These are phyloP conservation scores for Ligustrum vulgare DNA, from an alignment of 257 asterid species.

Conservation along the genomic window DNA sequence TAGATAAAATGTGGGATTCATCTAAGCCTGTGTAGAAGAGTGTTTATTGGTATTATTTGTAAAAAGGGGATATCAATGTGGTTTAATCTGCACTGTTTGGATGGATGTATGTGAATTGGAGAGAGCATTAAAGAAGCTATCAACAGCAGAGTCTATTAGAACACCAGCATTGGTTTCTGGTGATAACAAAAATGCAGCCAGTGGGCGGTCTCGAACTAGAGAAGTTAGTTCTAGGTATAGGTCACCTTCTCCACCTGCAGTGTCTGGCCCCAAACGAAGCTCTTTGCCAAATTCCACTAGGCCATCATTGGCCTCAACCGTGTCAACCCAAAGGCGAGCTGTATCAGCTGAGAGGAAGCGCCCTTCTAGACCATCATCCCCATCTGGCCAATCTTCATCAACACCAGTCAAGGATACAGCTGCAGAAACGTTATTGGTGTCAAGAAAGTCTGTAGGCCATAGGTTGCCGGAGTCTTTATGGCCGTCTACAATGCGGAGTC, in stretches of 20 bases:
- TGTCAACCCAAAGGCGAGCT: slow-evolving; percentile 62
- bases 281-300: slow-evolving; percentile 56
- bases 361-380: slow-evolving; percentile 55
- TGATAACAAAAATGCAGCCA: slow-evolving; percentile 62
- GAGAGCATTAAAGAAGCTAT: slow-evolving; percentile 48
- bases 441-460: slow-evolving; percentile 51
- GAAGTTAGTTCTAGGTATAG: slow-evolving; percentile 77
- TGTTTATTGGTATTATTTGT: slow-evolving; percentile 26
- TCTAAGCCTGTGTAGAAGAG: slow-evolving; percentile 27
- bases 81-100: slow-evolving; percentile 49
- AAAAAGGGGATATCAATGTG: slow-evolving; percentile 51
- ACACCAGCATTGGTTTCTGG: slow-evolving; percentile 40
- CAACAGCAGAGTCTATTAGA: slow-evolving; percentile 45
- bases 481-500: slow-evolving; percentile 84
- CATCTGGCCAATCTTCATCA: slow-evolving; percentile 48
- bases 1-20: slow-evolving; percentile 37
- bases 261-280: slow-evolving; percentile 50
- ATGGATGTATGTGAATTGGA: slow-evolving; percentile 73
- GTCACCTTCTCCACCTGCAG: slow-evolving; percentile 64
- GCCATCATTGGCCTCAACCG: slow-evolving; percentile 37
- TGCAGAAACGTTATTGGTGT: slow-evolving; percentile 42
- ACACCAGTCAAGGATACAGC: slow-evolving; percentile 71
- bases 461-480: slow-evolving; percentile 67
- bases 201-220: slow-evolving; percentile 45
- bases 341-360: slow-evolving; percentile 69